A percentile compares a stretch with the other conserved stretches of the same genome.
These are phyloP conservation scores for Heteromeles arbutifolia DNA, from an alignment of 306 rosid genomes.

Conservation along the genomic window DNA sequence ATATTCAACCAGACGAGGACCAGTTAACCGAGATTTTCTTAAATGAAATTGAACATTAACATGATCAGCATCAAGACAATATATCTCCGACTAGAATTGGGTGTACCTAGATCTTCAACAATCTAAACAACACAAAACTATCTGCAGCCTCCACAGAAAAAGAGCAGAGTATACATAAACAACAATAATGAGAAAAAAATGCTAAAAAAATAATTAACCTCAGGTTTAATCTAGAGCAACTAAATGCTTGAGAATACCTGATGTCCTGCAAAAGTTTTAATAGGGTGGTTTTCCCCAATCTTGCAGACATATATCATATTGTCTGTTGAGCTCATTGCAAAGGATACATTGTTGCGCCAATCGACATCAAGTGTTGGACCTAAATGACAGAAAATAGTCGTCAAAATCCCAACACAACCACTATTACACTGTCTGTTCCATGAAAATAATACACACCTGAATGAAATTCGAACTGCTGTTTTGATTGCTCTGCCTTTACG, in stretches of 20 bases:
- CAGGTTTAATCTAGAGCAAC: neutral
- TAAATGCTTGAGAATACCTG: conserved; percentile 43
- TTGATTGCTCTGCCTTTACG: conserved; percentile 76
- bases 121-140: neutral
- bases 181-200: neutral
- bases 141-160: neutral
- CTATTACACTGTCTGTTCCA: neutral
- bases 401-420: conserved; percentile 20
- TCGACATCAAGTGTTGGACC: conserved; percentile 97
- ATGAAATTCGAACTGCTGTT: conserved; percentile 91
- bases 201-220: neutral
- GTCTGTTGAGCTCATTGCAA: conserved; percentile 90
- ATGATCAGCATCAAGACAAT: neutral
- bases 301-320: conserved; percentile 84
- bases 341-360: conserved; percentile 88
- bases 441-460: conserved; percentile 39
- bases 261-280: conserved; percentile 81
- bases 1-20: neutral
- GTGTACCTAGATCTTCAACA: neutral
- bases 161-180: neutral
- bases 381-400: conserved; percentile 19
- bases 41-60: neutral
- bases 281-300: conserved; percentile 73
- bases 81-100: neutral
- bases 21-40: neutral